Evolutionary conservation across 2,329 filamentous ascomycete genomes (phyloP).

Genomic region (Neopestalotiopsis rosae): DNA sequence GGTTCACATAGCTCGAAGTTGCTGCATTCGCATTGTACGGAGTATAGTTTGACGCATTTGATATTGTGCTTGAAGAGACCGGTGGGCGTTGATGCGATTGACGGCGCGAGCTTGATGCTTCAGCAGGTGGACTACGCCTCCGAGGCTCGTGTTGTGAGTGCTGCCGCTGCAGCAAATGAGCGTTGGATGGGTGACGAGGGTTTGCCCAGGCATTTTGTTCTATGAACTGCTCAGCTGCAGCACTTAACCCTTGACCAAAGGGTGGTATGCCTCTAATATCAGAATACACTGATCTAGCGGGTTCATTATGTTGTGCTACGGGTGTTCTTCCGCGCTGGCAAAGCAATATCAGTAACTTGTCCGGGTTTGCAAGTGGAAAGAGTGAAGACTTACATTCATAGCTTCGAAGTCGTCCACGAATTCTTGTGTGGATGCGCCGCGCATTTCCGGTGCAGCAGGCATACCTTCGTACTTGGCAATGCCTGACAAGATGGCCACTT

Average conservation of each 20-base stretch:
- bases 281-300: slow-evolving; percentile 46
- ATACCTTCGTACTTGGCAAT: slow-evolving; percentile 96
- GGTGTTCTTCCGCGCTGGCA: slow-evolving; percentile 36
- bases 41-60: slow-evolving; percentile 22
- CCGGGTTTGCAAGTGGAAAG: neutral
- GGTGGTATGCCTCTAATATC: slow-evolving; percentile 54
- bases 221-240: slow-evolving; percentile 84
- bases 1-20: slow-evolving; percentile 29
- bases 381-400: slow-evolving; percentile 70
- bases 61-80: slow-evolving; percentile 39
- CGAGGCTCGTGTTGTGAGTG: slow-evolving; percentile 40
- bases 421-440: slow-evolving; percentile 72
- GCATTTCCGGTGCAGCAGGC: slow-evolving; percentile 88
- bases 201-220: slow-evolving; percentile 94
- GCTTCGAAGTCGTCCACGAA: slow-evolving; percentile 86
- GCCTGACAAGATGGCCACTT: slow-evolving; percentile 89
- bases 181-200: slow-evolving; percentile 77
- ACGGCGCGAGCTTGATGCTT: slow-evolving; percentile 42
- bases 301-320: slow-evolving; percentile 38
- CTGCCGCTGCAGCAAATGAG: slow-evolving; percentile 45
- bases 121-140: slow-evolving; percentile 30
- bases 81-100: slow-evolving; percentile 44
- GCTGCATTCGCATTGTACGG: slow-evolving; percentile 33
- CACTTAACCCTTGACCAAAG: slow-evolving; percentile 57
- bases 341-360: neutral